Evolutionary conservation across 108 stramenopile species (phyloP), one percentile per base, ranked within the genome.

Genomic region (Pseudonitzschia multiseries): DNA sequence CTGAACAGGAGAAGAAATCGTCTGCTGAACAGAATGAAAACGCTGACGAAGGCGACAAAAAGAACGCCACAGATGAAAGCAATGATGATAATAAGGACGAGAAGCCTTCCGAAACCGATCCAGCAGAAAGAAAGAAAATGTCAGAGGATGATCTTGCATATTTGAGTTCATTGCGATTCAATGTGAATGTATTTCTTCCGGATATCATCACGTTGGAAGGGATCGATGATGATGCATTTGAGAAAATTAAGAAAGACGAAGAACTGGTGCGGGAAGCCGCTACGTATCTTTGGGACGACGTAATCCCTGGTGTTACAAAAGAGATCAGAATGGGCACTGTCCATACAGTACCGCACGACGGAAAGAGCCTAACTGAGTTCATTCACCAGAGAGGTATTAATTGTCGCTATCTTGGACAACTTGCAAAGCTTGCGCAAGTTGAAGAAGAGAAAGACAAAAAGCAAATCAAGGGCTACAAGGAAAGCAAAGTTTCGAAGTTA

Each of bases 341-440:
- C 18, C 78, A 86, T 56, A 71, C 76, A 48, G 65, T 93, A 5
- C 91, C 94, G 4, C 70, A 79, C 27, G 97, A 96, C 74, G 97
- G 97, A 6, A 83, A 81, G 65, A 80, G 84, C 32, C 77, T 97
- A 20, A 92, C 94, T 20, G 86, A 94, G 14, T 79, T 87, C 41
- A 76, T 99, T 53, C 98, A 99, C 69, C 84, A 90, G 43, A 57
- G 84, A 56, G 99, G 99, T 40, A 80, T 99, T 65, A 99, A 99
- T 74, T 87, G 97, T 73, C 88, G 99, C 10, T 98, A 99, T 76
- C 74, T 98, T 12, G 99, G 99, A 13, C 81, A 84, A 22, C 79
- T 99, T 32, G 96, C 96, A 26, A 65, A 68, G 32, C 61, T 96
- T 36, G 96, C 98, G 15, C 73, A 46, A 43, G 76, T 79, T 15